Evolutionary conservation across 805 yeast genomes (phyloP), one percentile per base, ranked within the genome.

Genomic region (Kurtzmaniella cleridarum): DNA sequence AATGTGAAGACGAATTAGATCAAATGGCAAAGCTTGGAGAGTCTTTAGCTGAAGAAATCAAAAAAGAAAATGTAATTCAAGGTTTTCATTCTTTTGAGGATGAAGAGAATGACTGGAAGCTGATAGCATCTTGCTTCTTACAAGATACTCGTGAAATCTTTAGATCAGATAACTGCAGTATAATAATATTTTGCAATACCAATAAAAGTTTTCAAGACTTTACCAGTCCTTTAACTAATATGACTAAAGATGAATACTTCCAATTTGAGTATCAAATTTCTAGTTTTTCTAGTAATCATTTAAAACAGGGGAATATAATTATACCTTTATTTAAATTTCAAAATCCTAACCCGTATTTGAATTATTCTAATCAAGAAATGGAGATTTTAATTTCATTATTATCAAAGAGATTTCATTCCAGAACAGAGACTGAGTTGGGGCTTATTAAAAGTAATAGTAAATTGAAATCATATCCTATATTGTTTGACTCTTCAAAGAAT

Each of bases 41-140:
- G 24, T 20, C 24, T 20, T 20, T 20, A 20, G 24, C 24, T 5
- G 24, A 20, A 8, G 24, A 8, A 5, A 8, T 20, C 5, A 20
- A 20, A 8, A 20, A 20, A 5, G 46, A 59, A 26, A 76, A 75
- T 62, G 45, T 78, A 2, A 39, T 79, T 30, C 69, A 64, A 43
- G 75, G 76, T 0, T 43, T 59, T 1, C 58, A 69, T 1, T 54
- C 55, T 45, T 59, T 61, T 49, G 61, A 54, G 27, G 38, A 36
- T 15, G 41, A 37, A 13, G 46, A 42, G 35, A 35, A 44, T 3
- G 70, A 70, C 66, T 78, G 83, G 83, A 24, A 50, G 1, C 28
- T 45, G 0, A 59, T 58, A 36, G 75, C 81, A 0, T 34, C 31
- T 1, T 42, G 50, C 14, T 73, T 76, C 42, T 53, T 53, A 18